Percentiles rank a stretch among this genome's conserved stretches.
phyloP scores from a whole-genome alignment of 2,329 filamentous ascomycete species.

The Aspergillus felis region DNA sequence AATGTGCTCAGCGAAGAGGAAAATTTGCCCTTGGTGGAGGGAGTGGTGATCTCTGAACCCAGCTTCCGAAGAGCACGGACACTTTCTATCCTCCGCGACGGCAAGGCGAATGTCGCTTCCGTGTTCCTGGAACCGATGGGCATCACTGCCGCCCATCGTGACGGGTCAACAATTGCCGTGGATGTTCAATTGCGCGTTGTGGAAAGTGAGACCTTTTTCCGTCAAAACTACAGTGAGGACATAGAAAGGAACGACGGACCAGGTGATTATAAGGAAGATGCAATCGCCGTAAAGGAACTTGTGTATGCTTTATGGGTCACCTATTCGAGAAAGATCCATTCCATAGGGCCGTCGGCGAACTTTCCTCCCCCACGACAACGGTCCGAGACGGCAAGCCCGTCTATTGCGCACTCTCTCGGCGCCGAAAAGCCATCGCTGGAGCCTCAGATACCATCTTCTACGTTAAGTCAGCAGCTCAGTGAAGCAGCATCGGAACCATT shows the following conservation, averaged over 20 bases:
- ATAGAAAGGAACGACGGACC: slow-evolving; percentile 61
- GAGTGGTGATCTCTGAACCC: slow-evolving; percentile 95
- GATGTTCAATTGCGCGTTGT: slow-evolving; percentile 97
- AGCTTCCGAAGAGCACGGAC: slow-evolving; percentile 88
- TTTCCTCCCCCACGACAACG: slow-evolving; percentile 53
- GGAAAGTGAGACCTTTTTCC: slow-evolving; percentile 70
- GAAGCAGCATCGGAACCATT: slow-evolving; percentile 47
- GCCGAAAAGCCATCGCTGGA: slow-evolving; percentile 25
- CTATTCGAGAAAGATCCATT: slow-evolving; percentile 89
- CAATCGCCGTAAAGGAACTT: slow-evolving; percentile 63
- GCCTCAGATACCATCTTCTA: slow-evolving; percentile 40
- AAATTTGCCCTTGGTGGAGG: slow-evolving; percentile 75
- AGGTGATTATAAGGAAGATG: slow-evolving; percentile 39
- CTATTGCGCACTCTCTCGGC: slow-evolving; percentile 54
- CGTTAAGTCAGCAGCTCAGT: slow-evolving; percentile 50
- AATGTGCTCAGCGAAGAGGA: slow-evolving; percentile 82
- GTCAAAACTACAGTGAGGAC: slow-evolving; percentile 58
- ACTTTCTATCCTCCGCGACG: slow-evolving; percentile 77
- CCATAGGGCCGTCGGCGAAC: slow-evolving; percentile 60
- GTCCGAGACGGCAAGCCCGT: slow-evolving; percentile 63
- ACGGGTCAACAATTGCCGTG: slow-evolving; percentile 87
- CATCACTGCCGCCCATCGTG: slow-evolving; percentile 78
- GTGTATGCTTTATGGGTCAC: slow-evolving; percentile 97
- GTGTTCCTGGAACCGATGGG: slow-evolving; percentile 82
- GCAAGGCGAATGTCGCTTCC: slow-evolving; percentile 70